Base-by-base conservation (phyloP, 225 moss, liverwort and hornwort species). In the Bryum argenteum region DNA sequence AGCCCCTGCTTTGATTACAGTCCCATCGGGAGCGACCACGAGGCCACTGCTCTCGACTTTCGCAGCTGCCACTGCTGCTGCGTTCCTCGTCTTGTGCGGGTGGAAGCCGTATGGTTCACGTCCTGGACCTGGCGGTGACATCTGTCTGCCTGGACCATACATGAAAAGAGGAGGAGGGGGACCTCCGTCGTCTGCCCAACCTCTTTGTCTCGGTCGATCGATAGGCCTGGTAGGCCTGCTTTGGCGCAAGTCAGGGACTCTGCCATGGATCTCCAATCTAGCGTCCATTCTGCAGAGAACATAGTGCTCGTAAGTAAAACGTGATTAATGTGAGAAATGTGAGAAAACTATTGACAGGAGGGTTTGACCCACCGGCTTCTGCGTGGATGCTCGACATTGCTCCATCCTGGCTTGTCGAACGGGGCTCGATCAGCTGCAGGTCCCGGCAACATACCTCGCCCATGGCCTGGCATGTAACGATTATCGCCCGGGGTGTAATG, bases 41-140 rank as follows among this genome's bases (percentile, higher is more conserved):
- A 98, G 94, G 62, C 98, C 98, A 69, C 98, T 98, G 88, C 98
- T 98, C 85, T 98, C 94, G 17, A 98, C 98, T 85, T 98, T 98
- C 11, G 95, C 87, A 54, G 95, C 94, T 17, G 94, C 98, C 28
- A 88, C 89, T 18, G 98, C 89, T 63, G 94, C 98, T 44, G 98
- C 98, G 79, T 91, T 99, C 57, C 95, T 75, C 21, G 88, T 84
- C 57, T 89, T 92, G 69, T 92, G 89, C 3, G 84, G 88, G 58
- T 89, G 89, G 69, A 92, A 92, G 21, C 84, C 79, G 18, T 79
- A 86, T 39, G 84, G 85, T 70, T 92, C 92, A 74, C 77, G 75
- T 69, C 80, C 74, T 62, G 83, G 85, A 66, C 88, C 89, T 54
- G 94, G 82, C 48, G 89, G 91, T 61, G 94, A 90, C 3, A 83